Evolutionary conservation across 2,329 filamentous ascomycete genomes (phyloP).

Genomic region (Alternaria panax): DNA sequence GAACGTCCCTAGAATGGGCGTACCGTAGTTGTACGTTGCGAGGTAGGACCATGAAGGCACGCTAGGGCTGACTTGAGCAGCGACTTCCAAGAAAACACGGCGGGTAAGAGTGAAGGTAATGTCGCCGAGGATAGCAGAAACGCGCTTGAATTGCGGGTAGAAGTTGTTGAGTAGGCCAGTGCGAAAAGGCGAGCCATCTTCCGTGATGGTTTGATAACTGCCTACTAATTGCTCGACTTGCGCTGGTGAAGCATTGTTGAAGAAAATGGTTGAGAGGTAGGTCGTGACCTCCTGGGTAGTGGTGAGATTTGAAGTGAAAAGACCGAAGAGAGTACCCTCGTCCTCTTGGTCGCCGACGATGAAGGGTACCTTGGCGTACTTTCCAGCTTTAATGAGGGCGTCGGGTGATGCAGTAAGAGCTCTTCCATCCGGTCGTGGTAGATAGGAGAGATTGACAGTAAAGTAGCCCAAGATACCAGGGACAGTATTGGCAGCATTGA

Average conservation of each 20-base stretch:
- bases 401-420: slow-evolving; percentile 71
- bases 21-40: slow-evolving; percentile 73
- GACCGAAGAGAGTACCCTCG: slow-evolving; percentile 76
- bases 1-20: slow-evolving; percentile 76
- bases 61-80: slow-evolving; percentile 58
- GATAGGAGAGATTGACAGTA: slow-evolving; percentile 74
- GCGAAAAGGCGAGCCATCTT: slow-evolving; percentile 74
- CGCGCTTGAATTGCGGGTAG: slow-evolving; percentile 79
- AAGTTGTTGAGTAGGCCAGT: slow-evolving; percentile 73
- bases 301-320: slow-evolving; percentile 74
- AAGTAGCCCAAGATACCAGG: slow-evolving; percentile 72
- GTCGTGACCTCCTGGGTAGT: slow-evolving; percentile 64
- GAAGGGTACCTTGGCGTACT: slow-evolving; percentile 67
- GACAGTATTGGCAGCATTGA: slow-evolving; percentile 73
- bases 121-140: slow-evolving; percentile 78
- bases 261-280: slow-evolving; percentile 70
- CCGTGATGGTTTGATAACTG: slow-evolving; percentile 66
- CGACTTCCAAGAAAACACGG: slow-evolving; percentile 65
- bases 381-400: slow-evolving; percentile 59
- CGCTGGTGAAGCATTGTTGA: slow-evolving; percentile 61
- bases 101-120: slow-evolving; percentile 76
- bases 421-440: slow-evolving; percentile 75
- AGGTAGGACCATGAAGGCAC: slow-evolving; percentile 79
- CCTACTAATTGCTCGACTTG: slow-evolving; percentile 65
- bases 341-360: slow-evolving; percentile 81